Evolutionary conservation across 2,329 filamentous ascomycete genomes (phyloP), one percentile per base, ranked within the genome.

Genomic region (Ascosphaera apis): DNA sequence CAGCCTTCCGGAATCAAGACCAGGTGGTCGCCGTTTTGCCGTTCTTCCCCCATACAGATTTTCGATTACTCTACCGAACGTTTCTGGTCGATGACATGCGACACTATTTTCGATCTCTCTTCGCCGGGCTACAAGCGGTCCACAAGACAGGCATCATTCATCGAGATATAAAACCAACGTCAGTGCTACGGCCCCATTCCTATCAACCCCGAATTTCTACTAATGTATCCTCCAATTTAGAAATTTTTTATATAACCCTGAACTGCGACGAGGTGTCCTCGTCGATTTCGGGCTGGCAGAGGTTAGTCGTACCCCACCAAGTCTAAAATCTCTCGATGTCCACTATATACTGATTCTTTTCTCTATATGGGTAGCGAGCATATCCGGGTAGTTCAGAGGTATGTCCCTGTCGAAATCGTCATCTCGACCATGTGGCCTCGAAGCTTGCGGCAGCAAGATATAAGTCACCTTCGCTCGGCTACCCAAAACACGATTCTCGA

Each of bases 261-360:
- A 71, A 18, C 41, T 54, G 8, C 71, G 75, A 46, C 74, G 80
- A 37, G 88, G 88, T 30, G 86, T 98, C 2, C 67, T 98, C 1
- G 88, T 98, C n/a, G 88, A 98, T 51, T 98, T 98, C 58, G 88
- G 88, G n/a, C 68, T 98, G 12, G 88, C 88, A 25, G 88, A 98
- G 59, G 58, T 61, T 48, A 39, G 48, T 39, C 37, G 17, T 23
- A 15, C 13, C 18, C 2, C 15, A 13, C 9, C n/a, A n/a, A n/a
- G n/a, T n/a, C n/a, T n/a, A n/a, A n/a, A n/a, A n/a, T n/a, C n/a
- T n/a, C n/a, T n/a, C n/a, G n/a, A n/a, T n/a, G n/a, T n/a, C n/a
- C n/a, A n/a, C n/a, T n/a, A n/a, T n/a, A n/a, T n/a, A n/a, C n/a
- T n/a, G n/a, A n/a, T n/a, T n/a, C n/a, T n/a, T n/a, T n/a, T n/a